Base-by-base conservation (phyloP, 2,329 filamentous ascomycete genomes). In the Penicillium sclerotiorum region DNA sequence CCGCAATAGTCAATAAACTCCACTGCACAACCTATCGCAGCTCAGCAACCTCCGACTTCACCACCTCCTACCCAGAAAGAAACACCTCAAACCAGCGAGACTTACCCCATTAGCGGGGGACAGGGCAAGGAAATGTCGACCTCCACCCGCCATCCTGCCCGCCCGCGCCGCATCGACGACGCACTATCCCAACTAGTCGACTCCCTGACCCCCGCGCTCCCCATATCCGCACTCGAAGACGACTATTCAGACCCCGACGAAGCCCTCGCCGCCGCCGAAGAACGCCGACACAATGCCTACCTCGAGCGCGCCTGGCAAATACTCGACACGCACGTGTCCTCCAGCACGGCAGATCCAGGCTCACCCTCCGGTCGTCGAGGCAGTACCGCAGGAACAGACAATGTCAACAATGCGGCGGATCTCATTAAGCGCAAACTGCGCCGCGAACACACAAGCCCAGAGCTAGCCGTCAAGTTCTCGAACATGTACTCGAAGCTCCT, bases 401-500 rank as follows among this genome's bases (percentile, higher is more conserved):
- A 78, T 60, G 87, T 95, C 57, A 93, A 95, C 68, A 92, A 96
- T 78, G 91, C 92, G 46, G 90, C 90, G 23, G 91, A 96, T 69
- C 76, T 95, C 62, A 96, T 99, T 71, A 94, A 93, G 76, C 85
- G 89, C 66, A 90, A 89, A 73, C 79, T 99, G 56, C 83, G 95
- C 50, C 84, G 88, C 61, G 87, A 86, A 59, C 89, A 90, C 64
- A 83, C 83, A 38, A 88, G 82, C 56, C 88, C 79, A 18, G 84
- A 83, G 62, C 83, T 92, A 71, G 90, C 92, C 3, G 79, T 93
- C 17, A 83, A 87, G 54, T 96, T 96, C 72, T 88, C 90, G 20
- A 95, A 96, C 65, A 81, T 99, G 22, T 96, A 96, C 73, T 90
- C 90, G 27, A 83, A 90, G 49, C 81, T 99, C 15, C 79, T 96